These are phyloP conservation scores for Pseudozyma sp. DNA, from an alignment of 1,284 basidiomycete genomes.

Conservation along the genomic window DNA sequence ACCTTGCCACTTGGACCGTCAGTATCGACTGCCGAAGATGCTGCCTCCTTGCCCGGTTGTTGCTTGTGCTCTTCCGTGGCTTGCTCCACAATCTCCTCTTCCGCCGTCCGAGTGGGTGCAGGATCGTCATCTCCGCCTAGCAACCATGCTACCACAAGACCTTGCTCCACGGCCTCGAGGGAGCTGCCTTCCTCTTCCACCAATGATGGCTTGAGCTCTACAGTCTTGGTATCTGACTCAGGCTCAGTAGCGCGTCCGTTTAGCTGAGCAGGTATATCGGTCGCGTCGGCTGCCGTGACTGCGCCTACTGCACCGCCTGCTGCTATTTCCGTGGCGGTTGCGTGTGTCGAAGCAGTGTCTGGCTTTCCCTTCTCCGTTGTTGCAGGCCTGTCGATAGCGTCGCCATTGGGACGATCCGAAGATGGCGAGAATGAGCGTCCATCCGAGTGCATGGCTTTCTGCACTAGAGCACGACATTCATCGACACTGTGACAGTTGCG, in stretches of 20 bases:
- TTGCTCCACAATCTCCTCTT: background rate
- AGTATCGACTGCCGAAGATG: conserved; percentile 1
- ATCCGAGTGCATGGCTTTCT: conserved; percentile 48
- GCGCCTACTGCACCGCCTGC: background rate
- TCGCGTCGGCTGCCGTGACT: background rate
- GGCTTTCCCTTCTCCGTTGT: background rate
- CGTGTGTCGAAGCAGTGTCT: background rate
- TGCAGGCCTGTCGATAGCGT: conserved; percentile 7
- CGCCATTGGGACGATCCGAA: conserved; percentile 8
- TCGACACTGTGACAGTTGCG: conserved; percentile 49
- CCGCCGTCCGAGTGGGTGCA: background rate
- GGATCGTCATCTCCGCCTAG: conserved; percentile 50
- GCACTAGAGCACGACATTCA: conserved; percentile 55
- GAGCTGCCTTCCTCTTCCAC: conserved; percentile 13
- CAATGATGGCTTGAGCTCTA: background rate
- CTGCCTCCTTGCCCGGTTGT: conserved; percentile 2
- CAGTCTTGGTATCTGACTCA: conserved; percentile 6
- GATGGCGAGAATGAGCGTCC: conserved; percentile 9
- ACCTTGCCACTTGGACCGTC: background rate
- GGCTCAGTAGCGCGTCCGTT: conserved; percentile 4
- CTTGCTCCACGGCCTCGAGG: conserved; percentile 32
- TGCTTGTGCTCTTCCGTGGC: background rate
- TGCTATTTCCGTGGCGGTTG: conserved; percentile 3
- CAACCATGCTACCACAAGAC: conserved; percentile 56
- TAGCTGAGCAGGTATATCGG: background rate